A percentile compares a stretch with the other conserved stretches of the same genome.
phyloP scores from a whole-genome alignment of 495 filamentous ascomycete genomes.

The Penicillium mononematosum region DNA sequence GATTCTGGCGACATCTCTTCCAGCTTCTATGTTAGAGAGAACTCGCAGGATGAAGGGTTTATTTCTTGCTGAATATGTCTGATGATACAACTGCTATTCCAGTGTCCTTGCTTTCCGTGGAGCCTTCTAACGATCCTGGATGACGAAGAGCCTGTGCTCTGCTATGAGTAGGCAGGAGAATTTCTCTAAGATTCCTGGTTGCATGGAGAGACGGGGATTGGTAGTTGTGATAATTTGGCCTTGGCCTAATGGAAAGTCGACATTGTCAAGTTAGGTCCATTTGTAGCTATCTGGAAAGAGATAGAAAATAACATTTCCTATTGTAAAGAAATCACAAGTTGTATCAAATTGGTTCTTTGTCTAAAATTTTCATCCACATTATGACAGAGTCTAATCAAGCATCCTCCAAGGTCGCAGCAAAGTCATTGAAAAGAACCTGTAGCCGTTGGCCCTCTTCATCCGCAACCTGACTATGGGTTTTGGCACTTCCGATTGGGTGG shows the following conservation, averaged over 20 bases:
- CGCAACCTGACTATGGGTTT: slow-evolving; percentile 23
- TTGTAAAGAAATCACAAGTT: no score
- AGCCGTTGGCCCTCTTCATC: slow-evolving; percentile 30
- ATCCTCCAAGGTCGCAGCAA: slow-evolving; percentile 3
- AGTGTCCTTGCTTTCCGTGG: slow-evolving; percentile 2
- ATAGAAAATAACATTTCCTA: no score
- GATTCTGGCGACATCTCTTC: slow-evolving; percentile 28
- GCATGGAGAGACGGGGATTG: neutral
- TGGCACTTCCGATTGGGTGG: slow-evolving; percentile 26
- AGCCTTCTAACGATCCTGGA: slow-evolving; percentile 2
- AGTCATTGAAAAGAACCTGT: slow-evolving; percentile 17
- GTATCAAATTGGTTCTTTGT: no score
- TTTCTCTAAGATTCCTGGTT: no score
- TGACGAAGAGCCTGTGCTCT: no score
- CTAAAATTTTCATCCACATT: no score
- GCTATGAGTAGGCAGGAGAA: no score
- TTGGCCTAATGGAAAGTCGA: neutral
- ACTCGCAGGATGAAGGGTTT: neutral
- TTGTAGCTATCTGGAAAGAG: no score
- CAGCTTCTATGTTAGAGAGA: slow-evolving; percentile 31
- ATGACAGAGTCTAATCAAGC: neutral
- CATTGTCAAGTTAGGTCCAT: no score
- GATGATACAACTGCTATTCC: slow-evolving; percentile 1
- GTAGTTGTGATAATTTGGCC: neutral
- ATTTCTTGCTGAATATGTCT: slow-evolving; percentile 13